Evolutionary conservation across 768 basidiomycete genomes (phyloP), one percentile per base, ranked within the genome.

Genomic region (Dendrothele bispora): DNA sequence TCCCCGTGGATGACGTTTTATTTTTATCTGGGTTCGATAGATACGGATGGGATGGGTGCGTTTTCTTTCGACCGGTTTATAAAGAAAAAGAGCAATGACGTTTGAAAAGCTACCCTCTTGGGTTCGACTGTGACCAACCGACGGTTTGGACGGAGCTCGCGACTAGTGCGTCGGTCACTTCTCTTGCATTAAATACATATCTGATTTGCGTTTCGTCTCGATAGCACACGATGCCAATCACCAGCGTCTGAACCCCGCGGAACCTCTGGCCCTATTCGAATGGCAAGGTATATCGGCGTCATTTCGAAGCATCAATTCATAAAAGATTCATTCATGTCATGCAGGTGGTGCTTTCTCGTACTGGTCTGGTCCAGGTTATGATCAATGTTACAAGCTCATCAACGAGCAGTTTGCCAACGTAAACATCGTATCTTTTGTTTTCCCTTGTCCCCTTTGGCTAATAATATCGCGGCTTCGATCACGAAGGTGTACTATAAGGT

Each of bases 101-200:
- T n/a, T n/a, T n/a, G n/a, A n/a, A n/a, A n/a, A n/a, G n/a, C n/a
- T 86, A 85, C 47, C 83, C 83, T 1, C 79, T 86, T 58, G 67
- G 70, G 4, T 86, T 86, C 56, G 82, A 86, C 55, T 86, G 84
- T 56, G 78, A 80, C 21, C 71, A 79, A 48, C 83, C 85, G 8
- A 60, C 61, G 3, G 57, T 57, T 7, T 87, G 84, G 84, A 68
- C 56, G 7, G 76, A 69, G 44, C 53, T 69, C 7, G 62, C 65
- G 4, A 68, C 64, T 5, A 59, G 68, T 68, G 39, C 30, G 67
- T 55, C 39, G 3, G 10, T n/a, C 22, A 27, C 28, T 21, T 28
- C 14, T n/a, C 15, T 5, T 29, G 10, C 17, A 8, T 2, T n/a
- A 2, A 12, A 4, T 17, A 2, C 14, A 17, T 10, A 32, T 10